Percentiles rank a stretch among this genome's conserved stretches.
These are phyloP conservation scores for Daldinia childiae DNA, from an alignment of 495 filamentous ascomycete genomes.

Conservation along the genomic window DNA sequence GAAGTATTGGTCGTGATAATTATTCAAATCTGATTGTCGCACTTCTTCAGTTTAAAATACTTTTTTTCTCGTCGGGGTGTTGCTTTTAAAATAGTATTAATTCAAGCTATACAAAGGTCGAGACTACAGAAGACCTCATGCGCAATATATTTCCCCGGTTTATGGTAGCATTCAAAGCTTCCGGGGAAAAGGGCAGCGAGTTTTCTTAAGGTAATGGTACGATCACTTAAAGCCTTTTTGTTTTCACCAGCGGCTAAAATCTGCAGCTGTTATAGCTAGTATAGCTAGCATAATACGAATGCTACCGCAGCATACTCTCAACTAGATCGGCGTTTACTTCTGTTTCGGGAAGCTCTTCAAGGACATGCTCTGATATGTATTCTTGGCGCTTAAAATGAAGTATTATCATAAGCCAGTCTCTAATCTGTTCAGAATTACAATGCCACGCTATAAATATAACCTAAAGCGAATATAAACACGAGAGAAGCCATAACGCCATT, in stretches of 20 bases:
- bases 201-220: not conserved
- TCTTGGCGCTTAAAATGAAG: not conserved
- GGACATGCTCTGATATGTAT: not conserved
- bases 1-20: not conserved
- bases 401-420: not conserved
- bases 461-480: not conserved
- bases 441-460: not conserved
- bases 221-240: not conserved
- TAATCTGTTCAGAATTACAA: not conserved
- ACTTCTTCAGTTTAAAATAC: not conserved
- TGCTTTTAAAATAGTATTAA: conserved; percentile 9
- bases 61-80: not conserved
- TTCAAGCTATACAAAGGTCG: not conserved
- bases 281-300: not conserved
- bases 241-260: conserved; percentile 26
- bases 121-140: conserved; percentile 1
- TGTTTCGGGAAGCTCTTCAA: not conserved
- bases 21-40: not conserved
- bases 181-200: conserved; percentile 18
- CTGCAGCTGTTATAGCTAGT: not conserved
- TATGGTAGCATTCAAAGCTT: conserved; percentile 5
- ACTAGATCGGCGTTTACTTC: not conserved
- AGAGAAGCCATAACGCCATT: not conserved
- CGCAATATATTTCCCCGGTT: conserved; percentile 14
- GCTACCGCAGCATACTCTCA: not conserved